Evolutionary conservation across 2,329 filamentous ascomycete genomes (phyloP), one percentile per base, ranked within the genome.

Genomic region (Aureobasidium sp.): DNA sequence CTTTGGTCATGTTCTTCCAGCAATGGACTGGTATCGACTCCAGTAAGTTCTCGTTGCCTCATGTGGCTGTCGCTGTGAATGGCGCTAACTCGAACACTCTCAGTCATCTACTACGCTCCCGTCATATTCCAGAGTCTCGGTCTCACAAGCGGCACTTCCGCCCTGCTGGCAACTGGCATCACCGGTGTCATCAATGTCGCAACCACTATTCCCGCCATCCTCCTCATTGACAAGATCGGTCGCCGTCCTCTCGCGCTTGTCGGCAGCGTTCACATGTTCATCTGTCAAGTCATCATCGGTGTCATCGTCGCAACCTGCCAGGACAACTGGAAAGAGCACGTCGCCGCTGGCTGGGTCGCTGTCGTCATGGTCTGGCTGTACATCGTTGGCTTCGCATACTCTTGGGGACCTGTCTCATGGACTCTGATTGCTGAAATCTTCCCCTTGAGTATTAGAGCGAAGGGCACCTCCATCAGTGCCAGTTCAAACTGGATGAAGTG

Each of bases 331-430:
- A 69, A 72, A 0, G 68, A 74, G 0, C 80, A 90, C 63, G 67
- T 71, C 7, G 81, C 80, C 0, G 85, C 86, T 0, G 87, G 87
- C 1, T 91, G 88, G 88, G 87, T 76, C 4, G 81, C 86, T 0
- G 85, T 82, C 6, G 77, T 37, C 10, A 37, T 88, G 81, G 83
- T 88, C 9, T 90, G 87, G 87, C 77, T 91, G 0, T 90, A 88
- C 64, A 84, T 89, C 29, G 76, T 89, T 31, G 82, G 88, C 71
- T 91, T 91, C 67, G 88, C 85, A 31, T 90, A 89, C 69, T 84
- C 81, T 0, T 91, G 87, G 87, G 86, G 86, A 0, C 87, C 87
- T 2, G 86, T 84, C 66, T 81, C 84, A 0, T 90, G 88, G 87
- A 87, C 42, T 7, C 79, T 91, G 58, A 80, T 89, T 1, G 82